Base-by-base conservation (phyloP, 345 rosid species). In the Erysimum cheiranthoides region DNA sequence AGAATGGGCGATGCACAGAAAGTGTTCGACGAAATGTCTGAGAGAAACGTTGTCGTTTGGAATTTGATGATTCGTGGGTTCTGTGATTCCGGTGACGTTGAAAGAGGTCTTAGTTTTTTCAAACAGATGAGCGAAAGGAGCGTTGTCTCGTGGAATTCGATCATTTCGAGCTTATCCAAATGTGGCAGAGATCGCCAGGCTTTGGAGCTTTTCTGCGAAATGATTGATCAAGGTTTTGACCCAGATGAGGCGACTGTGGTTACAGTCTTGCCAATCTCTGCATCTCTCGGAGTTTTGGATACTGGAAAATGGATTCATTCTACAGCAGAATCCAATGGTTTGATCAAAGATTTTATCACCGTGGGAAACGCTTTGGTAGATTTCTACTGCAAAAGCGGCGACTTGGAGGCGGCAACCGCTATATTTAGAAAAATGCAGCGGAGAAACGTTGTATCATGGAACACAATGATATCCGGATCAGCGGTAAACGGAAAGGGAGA, bases 211-310 rank as follows among this genome's bases (percentile, higher is more conserved):
- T 88, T 88, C 78, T 73, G 74, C 4, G 87, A 85, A 79, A 88
- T 90, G 96, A 53, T 81, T 43, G 87, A 82, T 43, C 83, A 75
- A 72, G 89, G 86, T 2, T 75, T 87, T 4, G 78, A 84, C 39
- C 88, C 82, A 4, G 96, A 90, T 9, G 90, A 87, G 60, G 93
- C 89, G 1, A 90, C 92, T 0, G 43, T 86, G 38, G 92, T 90
- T 2, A 80, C 85, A 0, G 73, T 89, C 50, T 73, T 88, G 82
- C 93, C 96, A 53, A 64, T 90, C 46, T 82, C 90, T 74, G 82
- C 93, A 38, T 88, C 85, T 60, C 79, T 84, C 12, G 89, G 90
- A 10, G 89, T 78, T 79, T 65, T 79, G 51, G 86, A 80, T 63
- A 65, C 82, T 1, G 93, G 89, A 25, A 68, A 79, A 68, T 78